phyloP scores from a whole-genome alignment of 805 yeast genomes.

The Isabelozyma heimii region DNA sequence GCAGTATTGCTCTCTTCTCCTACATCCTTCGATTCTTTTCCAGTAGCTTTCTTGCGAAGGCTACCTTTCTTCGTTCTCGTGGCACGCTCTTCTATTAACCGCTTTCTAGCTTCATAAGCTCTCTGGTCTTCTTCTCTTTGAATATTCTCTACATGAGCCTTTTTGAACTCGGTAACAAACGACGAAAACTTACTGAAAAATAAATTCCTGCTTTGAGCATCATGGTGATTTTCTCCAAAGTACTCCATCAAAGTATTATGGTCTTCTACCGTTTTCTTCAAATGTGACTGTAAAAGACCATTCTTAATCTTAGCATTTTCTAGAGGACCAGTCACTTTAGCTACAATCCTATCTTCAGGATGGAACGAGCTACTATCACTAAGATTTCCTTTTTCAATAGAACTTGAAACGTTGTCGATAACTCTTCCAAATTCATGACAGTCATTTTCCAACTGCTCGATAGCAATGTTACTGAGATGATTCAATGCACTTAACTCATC shows the following conservation, averaged over 20 bases:
- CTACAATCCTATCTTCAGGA: conserved; percentile 73
- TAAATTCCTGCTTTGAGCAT: conserved; percentile 59
- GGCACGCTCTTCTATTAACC: conserved; percentile 24
- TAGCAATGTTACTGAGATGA: conserved; percentile 66
- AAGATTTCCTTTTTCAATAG: conserved; percentile 79
- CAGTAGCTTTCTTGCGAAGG: not conserved
- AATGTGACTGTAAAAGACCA: conserved; percentile 60
- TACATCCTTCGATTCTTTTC: not conserved
- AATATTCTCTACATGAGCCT: conserved; percentile 75
- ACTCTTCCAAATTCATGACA: conserved; percentile 61
- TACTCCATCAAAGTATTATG: conserved; percentile 71
- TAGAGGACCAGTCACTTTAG: conserved; percentile 59
- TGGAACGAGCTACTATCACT: conserved; percentile 78
- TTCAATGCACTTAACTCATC: conserved; percentile 63
- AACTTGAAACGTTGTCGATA: conserved; percentile 67
- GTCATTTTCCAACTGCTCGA: conserved; percentile 78
- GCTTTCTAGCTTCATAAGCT: conserved; percentile 35
- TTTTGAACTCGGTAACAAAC: conserved; percentile 75
- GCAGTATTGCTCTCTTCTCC: not conserved
- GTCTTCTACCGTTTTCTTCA: conserved; percentile 59
- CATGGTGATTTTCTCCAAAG: conserved; percentile 87
- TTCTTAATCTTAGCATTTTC: conserved; percentile 75
- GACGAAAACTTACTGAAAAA: conserved; percentile 80
- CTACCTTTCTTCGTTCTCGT: conserved; percentile 4
- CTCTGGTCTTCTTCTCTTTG: conserved; percentile 78